These are phyloP conservation scores for Daldinia decipiens DNA, from an alignment of 495 filamentous ascomycete genomes.

Conservation along the genomic window DNA sequence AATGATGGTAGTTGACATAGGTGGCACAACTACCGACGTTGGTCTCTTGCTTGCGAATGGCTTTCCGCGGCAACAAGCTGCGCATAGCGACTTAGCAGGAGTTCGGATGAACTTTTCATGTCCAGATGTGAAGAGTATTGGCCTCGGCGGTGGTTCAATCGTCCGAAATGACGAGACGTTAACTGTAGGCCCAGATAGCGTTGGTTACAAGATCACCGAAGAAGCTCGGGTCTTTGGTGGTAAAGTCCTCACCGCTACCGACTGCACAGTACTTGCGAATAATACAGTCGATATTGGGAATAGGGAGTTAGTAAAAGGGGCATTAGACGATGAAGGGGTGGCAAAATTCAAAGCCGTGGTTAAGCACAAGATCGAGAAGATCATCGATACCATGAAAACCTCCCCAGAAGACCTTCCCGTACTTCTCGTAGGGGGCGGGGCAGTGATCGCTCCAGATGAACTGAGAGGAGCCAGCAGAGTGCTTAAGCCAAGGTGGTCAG, in stretches of 20 bases:
- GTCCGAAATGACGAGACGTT: constrained; percentile 54
- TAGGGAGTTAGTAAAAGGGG: constrained; percentile 39
- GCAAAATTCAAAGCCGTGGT: constrained; percentile 49
- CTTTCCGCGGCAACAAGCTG: constrained; percentile 65
- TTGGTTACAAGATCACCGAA: constrained; percentile 62
- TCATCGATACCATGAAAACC: constrained; percentile 63
- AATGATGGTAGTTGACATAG: constrained; percentile 62
- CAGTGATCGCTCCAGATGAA: constrained; percentile 50
- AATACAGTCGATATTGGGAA: constrained; percentile 53
- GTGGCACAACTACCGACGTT: constrained; percentile 67
- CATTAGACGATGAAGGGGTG: constrained; percentile 44
- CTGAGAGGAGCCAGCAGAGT: constrained; percentile 51
- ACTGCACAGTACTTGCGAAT: constrained; percentile 57
- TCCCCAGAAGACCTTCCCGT: constrained; percentile 58
- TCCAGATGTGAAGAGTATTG: constrained; percentile 64
- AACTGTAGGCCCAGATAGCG: constrained; percentile 65
- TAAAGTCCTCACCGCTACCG: constrained; percentile 60
- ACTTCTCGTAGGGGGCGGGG: constrained; percentile 60
- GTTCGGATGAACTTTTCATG: constrained; percentile 65
- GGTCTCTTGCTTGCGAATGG: constrained; percentile 63
- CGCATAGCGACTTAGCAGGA: constrained; percentile 61
- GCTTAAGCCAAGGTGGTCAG: constrained; percentile 53
- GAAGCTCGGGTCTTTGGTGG: constrained; percentile 65
- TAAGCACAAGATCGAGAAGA: constrained; percentile 56
- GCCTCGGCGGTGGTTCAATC: constrained; percentile 64